Evolutionary conservation across 2,329 filamentous ascomycete species (phyloP).

Genomic region (Botrytis medusae): DNA sequence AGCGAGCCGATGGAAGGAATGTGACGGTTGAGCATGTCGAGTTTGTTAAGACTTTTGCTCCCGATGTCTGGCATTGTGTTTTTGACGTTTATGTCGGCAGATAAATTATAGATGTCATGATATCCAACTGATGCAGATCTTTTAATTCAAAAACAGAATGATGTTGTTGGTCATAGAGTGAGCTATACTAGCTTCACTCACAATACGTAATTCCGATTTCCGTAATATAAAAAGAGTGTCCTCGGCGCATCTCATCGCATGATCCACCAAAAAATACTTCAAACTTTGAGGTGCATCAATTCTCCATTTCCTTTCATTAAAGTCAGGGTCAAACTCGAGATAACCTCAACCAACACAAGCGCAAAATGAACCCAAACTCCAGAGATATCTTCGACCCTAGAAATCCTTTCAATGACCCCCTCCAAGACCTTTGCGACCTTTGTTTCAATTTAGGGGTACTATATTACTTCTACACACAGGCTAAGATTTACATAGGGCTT

Average conservation of each 20-base stretch:
- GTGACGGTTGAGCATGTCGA: slow-evolving; percentile 57
- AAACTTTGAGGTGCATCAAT: not conserved
- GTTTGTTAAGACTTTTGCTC: slow-evolving; percentile 68
- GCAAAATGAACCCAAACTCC: not conserved
- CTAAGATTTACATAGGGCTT: not conserved
- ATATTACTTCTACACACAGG: too few species aligned
- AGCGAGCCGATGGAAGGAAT: slow-evolving; percentile 19
- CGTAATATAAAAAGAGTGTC: not conserved
- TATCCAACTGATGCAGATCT: not conserved
- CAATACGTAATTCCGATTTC: not conserved
- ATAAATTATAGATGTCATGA: not conserved
- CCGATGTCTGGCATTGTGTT: slow-evolving; percentile 68
- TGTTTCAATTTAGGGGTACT: not conserved
- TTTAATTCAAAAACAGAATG: not conserved
- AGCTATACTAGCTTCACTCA: not conserved
- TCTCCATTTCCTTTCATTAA: not conserved
- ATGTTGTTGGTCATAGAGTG: not conserved
- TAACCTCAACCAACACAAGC: not conserved
- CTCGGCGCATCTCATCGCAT: not conserved
- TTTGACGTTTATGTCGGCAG: slow-evolving; percentile 56
- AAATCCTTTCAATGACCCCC: not conserved
- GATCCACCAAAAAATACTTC: not conserved
- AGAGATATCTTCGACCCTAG: not conserved
- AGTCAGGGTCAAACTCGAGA: not conserved
- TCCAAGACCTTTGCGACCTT: not conserved